phyloP scores from a whole-genome alignment of 805 yeast genomes.

The Starmerella lactis-condensi region DNA sequence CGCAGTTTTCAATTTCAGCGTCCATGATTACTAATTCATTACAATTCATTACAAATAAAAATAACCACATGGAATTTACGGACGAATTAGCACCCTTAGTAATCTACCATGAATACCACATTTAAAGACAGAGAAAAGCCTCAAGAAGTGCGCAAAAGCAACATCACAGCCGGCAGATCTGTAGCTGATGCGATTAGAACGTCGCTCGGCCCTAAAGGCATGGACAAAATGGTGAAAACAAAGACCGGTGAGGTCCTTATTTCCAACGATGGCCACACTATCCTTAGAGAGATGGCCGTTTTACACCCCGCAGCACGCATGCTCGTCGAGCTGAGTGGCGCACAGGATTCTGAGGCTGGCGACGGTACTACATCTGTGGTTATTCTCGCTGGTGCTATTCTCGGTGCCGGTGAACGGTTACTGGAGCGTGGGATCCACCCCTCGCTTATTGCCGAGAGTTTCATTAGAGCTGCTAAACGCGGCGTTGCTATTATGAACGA shows the following conservation, averaged over 20 bases:
- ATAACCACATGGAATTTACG: neutral
- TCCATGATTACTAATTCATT: conserved; percentile 1
- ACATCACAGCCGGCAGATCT: conserved; percentile 81
- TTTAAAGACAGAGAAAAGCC: conserved; percentile 91
- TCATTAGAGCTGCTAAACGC: conserved; percentile 72
- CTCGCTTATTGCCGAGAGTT: conserved; percentile 79
- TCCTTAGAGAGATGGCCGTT: conserved; percentile 91
- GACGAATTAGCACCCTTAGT: neutral
- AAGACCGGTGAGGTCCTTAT: conserved; percentile 81
- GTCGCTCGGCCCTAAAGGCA: conserved; percentile 94
- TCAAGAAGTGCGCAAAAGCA: conserved; percentile 75
- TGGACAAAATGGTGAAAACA: conserved; percentile 95
- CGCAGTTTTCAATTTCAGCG: conserved; percentile 5
- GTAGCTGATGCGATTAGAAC: conserved; percentile 92
- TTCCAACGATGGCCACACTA: conserved; percentile 97
- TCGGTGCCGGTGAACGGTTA: conserved; percentile 87
- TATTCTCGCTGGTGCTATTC: conserved; percentile 77
- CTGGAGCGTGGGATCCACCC: conserved; percentile 85
- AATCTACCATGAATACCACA: conserved; percentile 43
- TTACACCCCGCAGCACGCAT: conserved; percentile 97
- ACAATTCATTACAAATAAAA: neutral
- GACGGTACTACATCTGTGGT: conserved; percentile 98
- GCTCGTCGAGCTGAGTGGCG: conserved; percentile 93
- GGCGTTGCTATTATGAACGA: conserved; percentile 65
- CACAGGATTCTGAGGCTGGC: conserved; percentile 99